Percentiles rank a stretch among this genome's conserved stretches.
phyloP scores from a whole-genome alignment of 2,329 filamentous ascomycete species.

The Pseudomassariella vexata region DNA sequence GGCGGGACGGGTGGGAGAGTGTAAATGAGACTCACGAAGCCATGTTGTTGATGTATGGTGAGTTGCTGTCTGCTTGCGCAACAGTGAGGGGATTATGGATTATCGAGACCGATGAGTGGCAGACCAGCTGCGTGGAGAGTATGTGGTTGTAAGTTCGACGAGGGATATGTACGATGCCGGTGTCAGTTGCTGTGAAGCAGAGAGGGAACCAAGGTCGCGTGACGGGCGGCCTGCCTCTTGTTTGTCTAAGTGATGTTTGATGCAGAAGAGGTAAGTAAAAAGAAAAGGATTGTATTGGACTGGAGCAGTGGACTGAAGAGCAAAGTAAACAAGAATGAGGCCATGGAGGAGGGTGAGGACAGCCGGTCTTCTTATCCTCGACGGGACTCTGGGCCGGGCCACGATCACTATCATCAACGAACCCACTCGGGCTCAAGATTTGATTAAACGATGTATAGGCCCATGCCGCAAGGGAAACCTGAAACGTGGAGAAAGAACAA shows the following conservation, averaged over 20 bases:
- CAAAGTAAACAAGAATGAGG: constrained; percentile 17
- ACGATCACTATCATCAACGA: constrained; percentile 22
- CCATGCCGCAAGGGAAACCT: constrained; percentile 16
- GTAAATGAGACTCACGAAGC: constrained; percentile 36
- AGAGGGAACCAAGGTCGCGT: constrained; percentile 17
- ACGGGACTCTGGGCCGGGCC: constrained; percentile 14
- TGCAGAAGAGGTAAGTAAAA: constrained; percentile 16
- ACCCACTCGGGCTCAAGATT: constrained; percentile 14
- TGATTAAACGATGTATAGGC: constrained; percentile 6
- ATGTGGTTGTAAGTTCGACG: constrained; percentile 1
- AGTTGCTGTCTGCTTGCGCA: constrained; percentile 20
- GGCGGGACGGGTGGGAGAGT: constrained; percentile 4
- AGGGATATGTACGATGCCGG: constrained; percentile 13
- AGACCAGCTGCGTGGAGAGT: constrained; percentile 23
- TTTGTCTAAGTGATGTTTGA: constrained; percentile 18
- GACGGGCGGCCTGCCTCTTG: constrained; percentile 14
- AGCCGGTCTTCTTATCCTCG: constrained; percentile 26
- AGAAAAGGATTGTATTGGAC: constrained; percentile 21
- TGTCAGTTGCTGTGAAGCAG: constrained; percentile 17
- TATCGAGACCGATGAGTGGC: constrained; percentile 16
- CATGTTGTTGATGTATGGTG: constrained; percentile 26
- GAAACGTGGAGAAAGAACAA: constrained; percentile 25
- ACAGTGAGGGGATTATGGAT: constrained; percentile 21
- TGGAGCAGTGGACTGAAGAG: constrained; percentile 21
- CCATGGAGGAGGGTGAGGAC: constrained; percentile 16